These are phyloP conservation scores for Tulasnella sp. DNA, from an alignment of 768 basidiomycete species.

Conservation along the genomic window DNA sequence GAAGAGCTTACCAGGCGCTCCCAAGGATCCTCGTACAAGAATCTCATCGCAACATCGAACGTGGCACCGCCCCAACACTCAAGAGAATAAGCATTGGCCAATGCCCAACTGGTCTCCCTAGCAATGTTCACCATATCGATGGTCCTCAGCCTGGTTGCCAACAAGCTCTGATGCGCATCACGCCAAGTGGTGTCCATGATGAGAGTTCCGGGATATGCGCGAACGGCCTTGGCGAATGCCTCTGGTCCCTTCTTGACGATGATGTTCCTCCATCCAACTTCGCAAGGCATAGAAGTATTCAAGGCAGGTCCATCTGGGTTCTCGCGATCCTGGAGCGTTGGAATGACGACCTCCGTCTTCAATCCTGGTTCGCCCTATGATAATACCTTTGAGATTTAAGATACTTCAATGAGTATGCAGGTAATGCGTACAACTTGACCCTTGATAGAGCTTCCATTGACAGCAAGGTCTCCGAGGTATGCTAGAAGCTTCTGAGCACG, in stretches of 20 bases:
- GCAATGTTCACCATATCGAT: slow-evolving; percentile 98
- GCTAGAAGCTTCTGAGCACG: slow-evolving; percentile 95
- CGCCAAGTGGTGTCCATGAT: slow-evolving; percentile 99
- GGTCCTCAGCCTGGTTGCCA: slow-evolving; percentile 92
- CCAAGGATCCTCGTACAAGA: slow-evolving; percentile 99
- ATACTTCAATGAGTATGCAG: background rate
- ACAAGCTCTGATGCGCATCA: slow-evolving; percentile 95
- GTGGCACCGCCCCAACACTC: slow-evolving; percentile 99
- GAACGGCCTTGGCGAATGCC: slow-evolving; percentile 95
- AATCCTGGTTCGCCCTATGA: slow-evolving; percentile 83
- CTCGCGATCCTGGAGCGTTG: slow-evolving; percentile 65
- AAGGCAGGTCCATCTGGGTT: slow-evolving; percentile 63
- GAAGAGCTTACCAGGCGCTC: slow-evolving; percentile 65
- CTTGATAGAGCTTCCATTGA: slow-evolving; percentile 97
- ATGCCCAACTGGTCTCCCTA: slow-evolving; percentile 90
- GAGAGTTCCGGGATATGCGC: slow-evolving; percentile 87
- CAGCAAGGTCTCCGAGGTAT: slow-evolving; percentile 93
- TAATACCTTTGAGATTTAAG: background rate
- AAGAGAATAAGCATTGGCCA: slow-evolving; percentile 90
- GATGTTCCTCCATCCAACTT: slow-evolving; percentile 93
- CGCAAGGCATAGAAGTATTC: slow-evolving; percentile 75
- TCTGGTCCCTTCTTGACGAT: slow-evolving; percentile 96
- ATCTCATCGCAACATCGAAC: slow-evolving; percentile 98
- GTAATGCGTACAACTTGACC: slow-evolving; percentile 57
- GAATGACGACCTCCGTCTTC: slow-evolving; percentile 75